Evolutionary conservation across 176 grass and related monocot genomes (phyloP).

Genomic region (Pharus latifolius): DNA sequence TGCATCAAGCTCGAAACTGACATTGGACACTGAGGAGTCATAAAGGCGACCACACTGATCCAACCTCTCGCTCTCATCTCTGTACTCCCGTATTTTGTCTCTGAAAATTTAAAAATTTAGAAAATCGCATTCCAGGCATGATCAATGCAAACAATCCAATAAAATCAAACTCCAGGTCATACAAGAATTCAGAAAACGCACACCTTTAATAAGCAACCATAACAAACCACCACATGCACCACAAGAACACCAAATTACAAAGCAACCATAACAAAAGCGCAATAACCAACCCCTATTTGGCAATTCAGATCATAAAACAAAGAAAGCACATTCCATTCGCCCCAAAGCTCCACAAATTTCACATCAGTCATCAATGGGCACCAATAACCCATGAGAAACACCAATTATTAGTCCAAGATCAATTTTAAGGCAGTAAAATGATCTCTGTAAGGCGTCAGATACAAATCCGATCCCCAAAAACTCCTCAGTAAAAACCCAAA

Average conservation of each 20-base stretch:
- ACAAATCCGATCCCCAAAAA: background rate
- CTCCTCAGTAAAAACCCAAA: background rate
- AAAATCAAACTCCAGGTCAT: background rate
- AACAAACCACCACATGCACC: background rate
- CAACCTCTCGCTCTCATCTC: slow-evolving; percentile 80
- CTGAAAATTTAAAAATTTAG: slow-evolving; percentile 33
- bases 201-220: background rate
- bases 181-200: background rate
- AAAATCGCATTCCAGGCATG: background rate
- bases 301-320: background rate
- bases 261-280: too few species aligned
- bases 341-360: background rate
- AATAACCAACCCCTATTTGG: background rate
- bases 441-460: background rate
- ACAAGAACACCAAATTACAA: background rate
- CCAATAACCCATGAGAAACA: background rate
- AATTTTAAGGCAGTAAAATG: background rate
- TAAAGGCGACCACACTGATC: slow-evolving; percentile 81
- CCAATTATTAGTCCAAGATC: background rate
- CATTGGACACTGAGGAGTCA: slow-evolving; percentile 66
- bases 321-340: background rate
- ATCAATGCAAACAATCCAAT: background rate
- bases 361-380: background rate
- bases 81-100: slow-evolving; percentile 66
- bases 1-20: slow-evolving; percentile 75